phyloP scores from a whole-genome alignment of 2,329 filamentous ascomycete genomes.

The Lachnum nothofagi region DNA sequence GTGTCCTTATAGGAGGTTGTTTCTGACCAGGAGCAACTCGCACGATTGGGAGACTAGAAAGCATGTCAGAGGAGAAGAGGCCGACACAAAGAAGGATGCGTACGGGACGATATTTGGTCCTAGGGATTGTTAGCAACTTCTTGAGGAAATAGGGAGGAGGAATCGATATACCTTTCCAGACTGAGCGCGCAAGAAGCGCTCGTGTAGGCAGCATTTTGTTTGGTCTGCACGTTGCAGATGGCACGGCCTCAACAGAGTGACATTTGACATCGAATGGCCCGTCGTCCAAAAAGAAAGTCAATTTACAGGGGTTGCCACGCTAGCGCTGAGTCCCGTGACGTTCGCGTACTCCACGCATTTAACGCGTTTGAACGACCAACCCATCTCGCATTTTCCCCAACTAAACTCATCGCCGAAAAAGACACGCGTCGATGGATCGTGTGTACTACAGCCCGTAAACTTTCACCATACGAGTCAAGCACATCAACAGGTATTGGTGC shows the following conservation, averaged over 20 bases:
- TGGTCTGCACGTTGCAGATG: conserved; percentile 4
- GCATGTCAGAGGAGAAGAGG: conserved; percentile 32
- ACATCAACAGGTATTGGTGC: no score
- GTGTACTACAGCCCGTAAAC: no score
- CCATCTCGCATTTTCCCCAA: no score
- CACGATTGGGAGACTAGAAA: conserved; percentile 47
- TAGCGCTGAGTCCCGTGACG: not conserved
- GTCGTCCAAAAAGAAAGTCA: not conserved
- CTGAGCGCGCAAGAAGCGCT: conserved; percentile 56
- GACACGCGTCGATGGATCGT: no score
- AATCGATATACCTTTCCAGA: conserved; percentile 63
- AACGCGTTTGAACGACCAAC: no score
- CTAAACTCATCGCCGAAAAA: no score
- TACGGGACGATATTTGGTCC: conserved; percentile 69
- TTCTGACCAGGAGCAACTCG: conserved; percentile 46
- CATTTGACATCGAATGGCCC: not conserved
- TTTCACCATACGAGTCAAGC: no score
- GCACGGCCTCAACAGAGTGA: not conserved
- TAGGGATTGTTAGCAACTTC: conserved; percentile 34
- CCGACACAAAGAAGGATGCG: conserved; percentile 31
- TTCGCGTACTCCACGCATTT: not conserved
- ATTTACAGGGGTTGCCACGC: not conserved
- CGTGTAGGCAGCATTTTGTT: conserved; percentile 54
- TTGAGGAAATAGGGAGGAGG: not conserved
- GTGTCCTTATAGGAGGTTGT: conserved; percentile 61